Percentiles rank a stretch among this genome's conserved stretches.
Conservation (phyloP, 2,329 filamentous ascomycete genomes). For the Emmonsiellopsis sp. region DNA sequence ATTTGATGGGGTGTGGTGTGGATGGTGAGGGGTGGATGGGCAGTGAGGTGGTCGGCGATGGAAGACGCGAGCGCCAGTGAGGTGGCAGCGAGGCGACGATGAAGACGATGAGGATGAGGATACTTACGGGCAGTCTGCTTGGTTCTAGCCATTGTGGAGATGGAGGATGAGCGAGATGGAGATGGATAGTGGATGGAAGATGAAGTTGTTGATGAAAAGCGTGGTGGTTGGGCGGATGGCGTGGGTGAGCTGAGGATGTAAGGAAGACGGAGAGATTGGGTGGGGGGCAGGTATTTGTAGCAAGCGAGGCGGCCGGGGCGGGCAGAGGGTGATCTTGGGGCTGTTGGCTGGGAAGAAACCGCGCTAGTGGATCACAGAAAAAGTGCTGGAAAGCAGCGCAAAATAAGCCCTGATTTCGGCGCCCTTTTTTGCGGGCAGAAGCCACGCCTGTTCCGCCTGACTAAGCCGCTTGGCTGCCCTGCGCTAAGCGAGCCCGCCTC, state of each 20-base stretch:
- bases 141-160: slow-evolving; percentile 39
- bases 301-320: slow-evolving; percentile 3
- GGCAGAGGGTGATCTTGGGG: slow-evolving; percentile 8
- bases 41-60: slow-evolving; percentile 9
- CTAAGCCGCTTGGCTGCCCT: slow-evolving; percentile 5
- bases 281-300: slow-evolving; percentile 17
- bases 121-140: slow-evolving; percentile 46
- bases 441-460: slow-evolving; percentile 2
- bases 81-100: slow-evolving; percentile 12
- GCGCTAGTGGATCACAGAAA: slow-evolving; percentile 11
- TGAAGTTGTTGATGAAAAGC: slow-evolving; percentile 14
- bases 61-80: slow-evolving; percentile 13
- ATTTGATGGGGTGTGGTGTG: slow-evolving; percentile 15
- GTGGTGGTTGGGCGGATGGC: slow-evolving; percentile 21
- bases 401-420: slow-evolving; percentile 24
- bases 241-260: slow-evolving; percentile 11
- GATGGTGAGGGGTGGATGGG: slow-evolving; percentile 7
- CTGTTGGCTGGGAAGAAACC: slow-evolving; percentile 12
- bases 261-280: slow-evolving; percentile 13
- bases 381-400: slow-evolving; percentile 24
- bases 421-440: slow-evolving; percentile 17
- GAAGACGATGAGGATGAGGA: neutral
- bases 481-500: slow-evolving; percentile 25
- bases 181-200: slow-evolving; percentile 21
- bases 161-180: slow-evolving; percentile 18